Base-by-base conservation (phyloP, 129 eudicot species). In the Saussurea involucrata region DNA sequence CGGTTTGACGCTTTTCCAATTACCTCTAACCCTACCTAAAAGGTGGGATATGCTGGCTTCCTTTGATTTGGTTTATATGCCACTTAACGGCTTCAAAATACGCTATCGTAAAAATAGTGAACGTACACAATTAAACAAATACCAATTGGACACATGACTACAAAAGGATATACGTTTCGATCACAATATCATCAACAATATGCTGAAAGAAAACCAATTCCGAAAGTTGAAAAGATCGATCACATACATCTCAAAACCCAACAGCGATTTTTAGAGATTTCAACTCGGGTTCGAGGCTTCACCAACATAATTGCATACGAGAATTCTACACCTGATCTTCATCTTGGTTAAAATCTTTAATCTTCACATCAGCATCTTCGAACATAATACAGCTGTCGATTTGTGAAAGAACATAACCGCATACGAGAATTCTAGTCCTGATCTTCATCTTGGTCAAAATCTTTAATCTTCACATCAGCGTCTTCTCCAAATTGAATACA, bases 401-500 rank as follows among this genome's bases (percentile, higher is more conserved):
- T n/a, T n/a, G n/a, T n/a, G n/a, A n/a, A n/a, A n/a, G n/a, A n/a
- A n/a, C n/a, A n/a, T n/a, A n/a, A n/a, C n/a, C 11, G 17, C 6
- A 24, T 36, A 11, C 1, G 2, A 11, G 55, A 74, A 31, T 84
- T 69, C 74, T 76, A 86, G 71, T 88, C 88, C 69, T 80, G 55
- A 69, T 83, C 96, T 17, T 84, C 95, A 17, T 88, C 97, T 2
- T 86, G 86, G 69, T 90, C 98, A 69, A 95, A 92, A 88, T 95
- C 99, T 82, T 76, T 92, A 18, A 92, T 76, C 88, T 95, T 95
- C 86, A 95, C 99, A 86, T 95, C 99, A 40, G 97, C 97, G 76
- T 95, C 95, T 85, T 95, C 99, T 57, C 99, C 99, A 44, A 64
- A 95, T 84, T 95, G 97, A 85, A 95, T 91, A 85, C 87, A 84